Conservation (phyloP, 2,329 filamentous ascomycete genomes). For the Cordyceps farinosa region DNA sequence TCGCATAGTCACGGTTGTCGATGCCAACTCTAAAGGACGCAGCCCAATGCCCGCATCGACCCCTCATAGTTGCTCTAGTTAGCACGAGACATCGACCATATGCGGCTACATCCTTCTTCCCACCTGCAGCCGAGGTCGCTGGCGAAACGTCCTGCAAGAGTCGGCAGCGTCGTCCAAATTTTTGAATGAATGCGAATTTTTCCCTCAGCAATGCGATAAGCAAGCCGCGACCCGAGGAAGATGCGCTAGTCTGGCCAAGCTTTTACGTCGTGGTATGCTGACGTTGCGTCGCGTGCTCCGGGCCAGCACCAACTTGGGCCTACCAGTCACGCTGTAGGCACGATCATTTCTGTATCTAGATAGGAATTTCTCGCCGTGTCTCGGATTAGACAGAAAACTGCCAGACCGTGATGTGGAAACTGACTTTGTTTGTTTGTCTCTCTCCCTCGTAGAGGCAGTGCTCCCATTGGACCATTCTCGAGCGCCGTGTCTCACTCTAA, state of each 20-base stretch:
- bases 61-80: no score
- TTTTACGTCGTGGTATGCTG: background rate
- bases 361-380: background rate
- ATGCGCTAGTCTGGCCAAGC: background rate
- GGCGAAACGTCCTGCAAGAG: background rate
- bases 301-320: background rate
- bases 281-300: background rate
- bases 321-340: background rate
- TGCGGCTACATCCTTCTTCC: background rate
- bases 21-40: background rate
- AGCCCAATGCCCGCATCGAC: background rate
- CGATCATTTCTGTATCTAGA: background rate
- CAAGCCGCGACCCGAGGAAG: background rate
- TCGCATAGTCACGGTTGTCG: background rate
- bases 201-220: background rate
- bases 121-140: background rate
- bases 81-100: background rate
- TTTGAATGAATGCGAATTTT: background rate
- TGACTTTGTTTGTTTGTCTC: background rate
- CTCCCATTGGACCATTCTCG: background rate
- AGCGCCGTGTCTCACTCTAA: constrained; percentile 3
- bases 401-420: background rate
- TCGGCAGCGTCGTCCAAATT: no score
- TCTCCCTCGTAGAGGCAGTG: background rate
- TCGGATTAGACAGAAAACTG: background rate